A percentile compares a stretch with the other conserved stretches of the same genome.
Evolutionary conservation across 2,329 filamentous ascomycete species (phyloP).

Genomic region (Monilinia fructigena): DNA sequence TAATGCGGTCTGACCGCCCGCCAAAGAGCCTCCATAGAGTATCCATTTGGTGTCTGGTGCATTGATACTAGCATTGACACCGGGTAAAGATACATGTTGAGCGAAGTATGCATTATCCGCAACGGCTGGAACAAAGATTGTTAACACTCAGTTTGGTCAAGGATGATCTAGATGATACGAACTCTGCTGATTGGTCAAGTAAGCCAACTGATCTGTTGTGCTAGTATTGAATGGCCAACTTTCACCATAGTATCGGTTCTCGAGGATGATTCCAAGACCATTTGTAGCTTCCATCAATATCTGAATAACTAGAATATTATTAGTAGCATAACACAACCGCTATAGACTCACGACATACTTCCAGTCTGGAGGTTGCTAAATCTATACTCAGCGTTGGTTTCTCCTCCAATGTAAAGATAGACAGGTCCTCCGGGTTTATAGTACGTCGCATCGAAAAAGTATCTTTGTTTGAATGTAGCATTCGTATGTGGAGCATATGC

Average conservation of each 20-base stretch:
- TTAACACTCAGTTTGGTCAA: neutral
- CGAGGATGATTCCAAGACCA: constrained; percentile 53
- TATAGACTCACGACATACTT: constrained; percentile 29
- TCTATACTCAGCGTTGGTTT: constrained; percentile 43
- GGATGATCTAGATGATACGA: constrained; percentile 11
- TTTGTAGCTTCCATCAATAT: constrained; percentile 54
- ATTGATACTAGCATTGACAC: constrained; percentile 44
- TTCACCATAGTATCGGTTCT: constrained; percentile 52
- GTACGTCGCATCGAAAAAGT: constrained; percentile 53
- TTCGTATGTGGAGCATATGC: constrained; percentile 45
- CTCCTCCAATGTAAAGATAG: constrained; percentile 50
- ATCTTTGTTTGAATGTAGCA: constrained; percentile 54
- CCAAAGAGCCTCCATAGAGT: constrained; percentile 46
- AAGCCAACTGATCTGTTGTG: constrained; percentile 50
- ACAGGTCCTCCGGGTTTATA: constrained; percentile 55
- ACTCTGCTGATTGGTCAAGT: constrained; percentile 51
- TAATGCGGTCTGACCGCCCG: constrained; percentile 46
- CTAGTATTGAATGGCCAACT: constrained; percentile 50
- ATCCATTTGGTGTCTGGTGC: constrained; percentile 49
- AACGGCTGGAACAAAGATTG: constrained; percentile 39
- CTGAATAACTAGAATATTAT: constrained; percentile 46
- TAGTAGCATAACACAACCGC: constrained; percentile 29
- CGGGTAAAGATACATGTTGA: constrained; percentile 48
- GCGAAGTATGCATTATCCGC: constrained; percentile 54
- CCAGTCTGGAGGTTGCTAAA: constrained; percentile 46